Percentiles rank a stretch among this genome's conserved stretches.
phyloP scores from a whole-genome alignment of 768 basidiomycete species.

The Termitomyces sp. region DNA sequence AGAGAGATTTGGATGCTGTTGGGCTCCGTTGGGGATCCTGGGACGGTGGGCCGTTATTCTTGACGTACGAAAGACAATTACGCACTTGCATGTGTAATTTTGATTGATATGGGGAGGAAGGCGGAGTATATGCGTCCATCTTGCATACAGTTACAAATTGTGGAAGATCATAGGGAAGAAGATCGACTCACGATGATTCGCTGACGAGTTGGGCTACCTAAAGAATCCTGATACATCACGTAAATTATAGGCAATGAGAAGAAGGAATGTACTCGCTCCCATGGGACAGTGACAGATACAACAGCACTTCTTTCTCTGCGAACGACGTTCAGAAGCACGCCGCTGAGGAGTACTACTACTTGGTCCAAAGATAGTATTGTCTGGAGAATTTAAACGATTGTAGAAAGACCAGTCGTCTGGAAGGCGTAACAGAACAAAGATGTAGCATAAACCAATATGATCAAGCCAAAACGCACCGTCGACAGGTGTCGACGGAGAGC shows the following conservation, averaged over 20 bases:
- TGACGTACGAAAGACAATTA: not conserved
- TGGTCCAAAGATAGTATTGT: not conserved
- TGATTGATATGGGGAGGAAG: not conserved
- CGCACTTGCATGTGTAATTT: not conserved
- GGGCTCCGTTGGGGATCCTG: not conserved
- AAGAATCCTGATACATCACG: not conserved
- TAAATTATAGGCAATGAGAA: not conserved
- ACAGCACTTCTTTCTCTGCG: not conserved
- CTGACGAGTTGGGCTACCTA: not conserved
- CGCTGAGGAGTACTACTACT: not conserved
- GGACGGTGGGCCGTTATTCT: not conserved
- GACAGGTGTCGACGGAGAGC: not conserved
- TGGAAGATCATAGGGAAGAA: not conserved
- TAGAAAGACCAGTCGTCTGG: not conserved
- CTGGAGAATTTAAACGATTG: not conserved
- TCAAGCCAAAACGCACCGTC: not conserved
- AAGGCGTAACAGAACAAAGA: not conserved
- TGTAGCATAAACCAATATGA: not conserved
- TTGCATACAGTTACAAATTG: not conserved
- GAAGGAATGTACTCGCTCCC: not conserved
- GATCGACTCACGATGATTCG: not conserved
- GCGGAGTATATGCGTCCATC: not conserved
- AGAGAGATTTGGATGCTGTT: not conserved
- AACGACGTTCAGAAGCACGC: not conserved
- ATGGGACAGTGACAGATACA: not conserved